Evolutionary conservation across 2,329 filamentous ascomycete genomes (phyloP), one percentile per base, ranked within the genome.

Genomic region (Fusarium virguliforme): DNA sequence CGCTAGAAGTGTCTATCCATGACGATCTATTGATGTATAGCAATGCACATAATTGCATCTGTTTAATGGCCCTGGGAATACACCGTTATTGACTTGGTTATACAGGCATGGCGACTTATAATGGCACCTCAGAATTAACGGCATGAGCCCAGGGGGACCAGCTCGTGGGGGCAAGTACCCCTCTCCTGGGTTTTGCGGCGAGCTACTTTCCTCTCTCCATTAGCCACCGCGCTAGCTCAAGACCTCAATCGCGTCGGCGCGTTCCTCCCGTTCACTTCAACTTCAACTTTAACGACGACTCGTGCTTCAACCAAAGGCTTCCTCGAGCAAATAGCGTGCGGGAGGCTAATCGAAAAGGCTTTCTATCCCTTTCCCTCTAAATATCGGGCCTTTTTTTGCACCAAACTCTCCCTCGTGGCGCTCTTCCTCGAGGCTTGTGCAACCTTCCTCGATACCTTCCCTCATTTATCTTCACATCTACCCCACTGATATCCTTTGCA

Each of bases 181-280:
- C 32, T 6, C 57, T 64, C 55, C 60, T 46, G 57, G 46, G 24
- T 55, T 55, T 28, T 43, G 41, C 32, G 46, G 43, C 8, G 34
- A 38, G 62, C 37, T 73, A 70, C 72, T 8, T 58, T 1, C 6
- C 38, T 24, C 8, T 22, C 22, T n/a, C 24, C 64, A 56, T 24
- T 41, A 51, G 41, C 24, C 28, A n/a, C 41, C 41, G 30, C 48
- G 41, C 65, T 65, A 53, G 22, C 41, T 24, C 48, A 8, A 15
- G 9, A 34, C 57, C 24, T 41, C 38, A 37, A 48, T 62, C 74
- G 69, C 74, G 73, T 75, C 64, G 56, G 74, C 74, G 67, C 71
- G 68, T 72, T 65, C 22, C 26, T 50, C 62, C 54, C 46, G 41
- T 48, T 32, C 22, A 37, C 54, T 37, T 60, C 64, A 38, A 61